These are phyloP conservation scores for Euphorbia pulcherrima DNA, from an alignment of 345 rosid species.

Conservation along the genomic window DNA sequence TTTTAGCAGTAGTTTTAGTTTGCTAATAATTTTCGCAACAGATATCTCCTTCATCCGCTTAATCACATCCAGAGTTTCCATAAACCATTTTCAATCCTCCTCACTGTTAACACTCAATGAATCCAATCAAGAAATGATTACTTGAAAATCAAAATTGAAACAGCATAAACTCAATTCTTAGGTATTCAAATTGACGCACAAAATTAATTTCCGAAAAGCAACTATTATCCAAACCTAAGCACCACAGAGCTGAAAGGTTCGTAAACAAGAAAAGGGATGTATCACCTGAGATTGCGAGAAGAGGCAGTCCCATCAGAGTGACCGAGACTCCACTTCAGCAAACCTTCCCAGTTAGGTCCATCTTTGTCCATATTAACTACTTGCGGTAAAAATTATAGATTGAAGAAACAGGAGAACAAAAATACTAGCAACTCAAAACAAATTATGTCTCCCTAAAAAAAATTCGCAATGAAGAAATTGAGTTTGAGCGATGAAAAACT, in stretches of 20 bases:
- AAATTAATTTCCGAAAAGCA: not conserved
- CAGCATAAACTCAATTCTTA: not conserved
- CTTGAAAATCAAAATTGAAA: not conserved
- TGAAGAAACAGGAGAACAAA: not conserved
- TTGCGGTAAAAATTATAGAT: not conserved
- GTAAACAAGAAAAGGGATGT: not conserved
- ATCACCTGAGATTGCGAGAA: conserved; percentile 56
- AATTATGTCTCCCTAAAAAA: too few species aligned
- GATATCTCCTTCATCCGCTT: conserved; percentile 84
- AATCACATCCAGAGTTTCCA: conserved; percentile 83
- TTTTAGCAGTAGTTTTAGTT: too few species aligned
- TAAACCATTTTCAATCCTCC: conserved; percentile 87
- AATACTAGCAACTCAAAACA: not conserved
- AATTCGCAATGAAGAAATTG: not conserved
- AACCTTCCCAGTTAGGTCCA: conserved; percentile 88
- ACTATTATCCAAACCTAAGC: not conserved
- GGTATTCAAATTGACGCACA: not conserved
- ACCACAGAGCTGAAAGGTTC: not conserved
- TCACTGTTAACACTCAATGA: conserved; percentile 38
- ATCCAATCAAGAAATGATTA: not conserved
- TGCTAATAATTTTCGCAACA: too few species aligned
- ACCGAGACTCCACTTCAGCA: conserved; percentile 93
- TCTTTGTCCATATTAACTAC: conserved; percentile 49
- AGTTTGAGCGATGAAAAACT: not conserved
- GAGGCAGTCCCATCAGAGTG: conserved; percentile 68